Percentiles rank a stretch among this genome's conserved stretches.
Evolutionary conservation across 768 basidiomycete genomes (phyloP).

Genomic region (Leccinum uliginosum): DNA sequence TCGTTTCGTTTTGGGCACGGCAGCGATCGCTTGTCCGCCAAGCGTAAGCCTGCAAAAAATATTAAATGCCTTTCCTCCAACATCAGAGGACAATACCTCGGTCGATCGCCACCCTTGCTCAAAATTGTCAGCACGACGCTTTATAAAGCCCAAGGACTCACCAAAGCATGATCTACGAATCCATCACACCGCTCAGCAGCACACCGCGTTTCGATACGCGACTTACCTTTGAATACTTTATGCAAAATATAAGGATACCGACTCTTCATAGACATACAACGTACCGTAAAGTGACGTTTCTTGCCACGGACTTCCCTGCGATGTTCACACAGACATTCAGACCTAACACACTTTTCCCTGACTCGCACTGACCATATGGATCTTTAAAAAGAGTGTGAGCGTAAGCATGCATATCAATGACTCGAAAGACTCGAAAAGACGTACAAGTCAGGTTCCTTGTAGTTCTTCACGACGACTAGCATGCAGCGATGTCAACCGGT

Average conservation of each 20-base stretch:
- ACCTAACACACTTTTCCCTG: conserved; percentile 21
- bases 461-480: conserved; percentile 69
- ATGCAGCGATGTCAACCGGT: not conserved
- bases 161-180: conserved; percentile 81
- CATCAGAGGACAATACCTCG: conserved; percentile 44
- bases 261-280: conserved; percentile 19
- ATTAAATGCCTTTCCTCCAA: not conserved
- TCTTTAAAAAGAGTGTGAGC: conserved; percentile 31
- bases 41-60: conserved; percentile 57
- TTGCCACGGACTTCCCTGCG: conserved; percentile 85
- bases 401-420: conserved; percentile 6
- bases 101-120: conserved; percentile 85
- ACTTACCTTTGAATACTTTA: conserved; percentile 74
- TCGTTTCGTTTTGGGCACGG: conserved; percentile 70
- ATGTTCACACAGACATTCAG: conserved; percentile 21
- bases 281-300: conserved; percentile 79
- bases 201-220: not conserved
- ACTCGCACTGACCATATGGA: conserved; percentile 70
- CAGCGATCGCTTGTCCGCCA: conserved; percentile 92
- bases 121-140: not conserved
- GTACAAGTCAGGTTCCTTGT: conserved; percentile 75
- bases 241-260: conserved; percentile 1
- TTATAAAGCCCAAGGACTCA: conserved; percentile 29
- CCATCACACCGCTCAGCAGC: conserved; percentile 5
- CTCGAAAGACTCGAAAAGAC: conserved; percentile 22